These are phyloP conservation scores for Lepiota subincarnata DNA, from an alignment of 768 basidiomycete species.

Conservation along the genomic window DNA sequence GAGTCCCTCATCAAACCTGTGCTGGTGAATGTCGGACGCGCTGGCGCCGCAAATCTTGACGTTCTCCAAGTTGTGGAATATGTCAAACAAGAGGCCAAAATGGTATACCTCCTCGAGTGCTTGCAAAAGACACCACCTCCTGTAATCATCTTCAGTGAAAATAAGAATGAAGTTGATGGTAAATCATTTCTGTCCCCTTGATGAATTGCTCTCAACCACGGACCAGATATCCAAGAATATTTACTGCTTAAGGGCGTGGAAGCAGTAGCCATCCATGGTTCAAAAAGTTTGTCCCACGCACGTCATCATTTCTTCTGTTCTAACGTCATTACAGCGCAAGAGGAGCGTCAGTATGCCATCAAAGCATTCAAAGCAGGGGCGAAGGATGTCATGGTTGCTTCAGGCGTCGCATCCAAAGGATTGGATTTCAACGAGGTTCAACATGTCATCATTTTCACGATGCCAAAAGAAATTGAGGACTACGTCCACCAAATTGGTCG, in stretches of 20 bases:
- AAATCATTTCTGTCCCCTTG: slow-evolving; percentile 18
- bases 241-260: slow-evolving; percentile 95
- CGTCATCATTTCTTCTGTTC: background rate
- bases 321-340: slow-evolving; percentile 62
- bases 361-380: slow-evolving; percentile 95
- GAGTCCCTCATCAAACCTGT: slow-evolving; percentile 94
- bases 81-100: slow-evolving; percentile 99
- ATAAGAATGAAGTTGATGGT: slow-evolving; percentile 99
- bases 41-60: slow-evolving; percentile 96
- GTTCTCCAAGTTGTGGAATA: slow-evolving; percentile 97
- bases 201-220: slow-evolving; percentile 1
- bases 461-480: slow-evolving; percentile 99
- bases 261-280: slow-evolving; percentile 97
- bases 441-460: slow-evolving; percentile 97
- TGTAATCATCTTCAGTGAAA: slow-evolving; percentile 96
- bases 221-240: slow-evolving; percentile 96
- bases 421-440: slow-evolving; percentile 99
- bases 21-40: slow-evolving; percentile 95
- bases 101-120: slow-evolving; percentile 98
- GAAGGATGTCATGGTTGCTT: slow-evolving; percentile 99
- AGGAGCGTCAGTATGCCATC: slow-evolving; percentile 99
- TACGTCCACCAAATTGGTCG: slow-evolving; percentile 99
- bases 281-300: slow-evolving; percentile 65
- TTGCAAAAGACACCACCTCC: slow-evolving; percentile 98
- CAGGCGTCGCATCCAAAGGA: slow-evolving; percentile 95